phyloP scores from a whole-genome alignment of 2,329 filamentous ascomycete species.

The Colletotrichum trifolii region DNA sequence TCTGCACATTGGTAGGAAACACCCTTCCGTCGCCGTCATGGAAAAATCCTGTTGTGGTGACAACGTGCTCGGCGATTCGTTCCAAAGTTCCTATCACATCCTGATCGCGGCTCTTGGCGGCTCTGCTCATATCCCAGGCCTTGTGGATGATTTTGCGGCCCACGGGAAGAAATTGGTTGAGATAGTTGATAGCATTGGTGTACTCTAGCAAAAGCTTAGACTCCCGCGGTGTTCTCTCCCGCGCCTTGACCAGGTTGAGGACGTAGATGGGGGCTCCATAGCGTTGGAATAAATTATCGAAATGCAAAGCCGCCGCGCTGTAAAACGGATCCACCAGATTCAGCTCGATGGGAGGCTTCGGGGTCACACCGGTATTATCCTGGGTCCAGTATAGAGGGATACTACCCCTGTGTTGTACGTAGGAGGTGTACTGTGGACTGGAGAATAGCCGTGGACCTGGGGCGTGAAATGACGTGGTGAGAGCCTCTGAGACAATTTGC shows the following conservation, averaged over 20 bases:
- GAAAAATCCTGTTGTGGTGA: constrained; percentile 91
- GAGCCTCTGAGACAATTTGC: constrained; percentile 94
- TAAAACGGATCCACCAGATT: constrained; percentile 98
- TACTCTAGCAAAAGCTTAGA: constrained; percentile 91
- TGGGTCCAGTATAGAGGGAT: constrained; percentile 98
- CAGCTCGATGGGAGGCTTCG: constrained; percentile 95
- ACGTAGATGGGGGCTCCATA: constrained; percentile 95
- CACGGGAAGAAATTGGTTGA: constrained; percentile 90
- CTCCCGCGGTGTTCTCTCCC: constrained; percentile 89
- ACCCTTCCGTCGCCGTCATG: constrained; percentile 84
- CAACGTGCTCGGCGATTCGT: constrained; percentile 86
- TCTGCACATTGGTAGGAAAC: constrained; percentile 78
- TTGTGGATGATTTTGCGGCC: constrained; percentile 92
- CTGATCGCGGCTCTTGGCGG: constrained; percentile 89
- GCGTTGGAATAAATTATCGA: constrained; percentile 91
- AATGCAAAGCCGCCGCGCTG: constrained; percentile 90
- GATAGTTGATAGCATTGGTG: constrained; percentile 86
- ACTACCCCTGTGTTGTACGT: constrained; percentile 95
- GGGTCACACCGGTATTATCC: constrained; percentile 92
- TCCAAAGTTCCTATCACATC: constrained; percentile 96
- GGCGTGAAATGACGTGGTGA: constrained; percentile 95
- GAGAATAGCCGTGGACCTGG: constrained; percentile 87
- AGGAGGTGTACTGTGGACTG: constrained; percentile 93
- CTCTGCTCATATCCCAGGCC: constrained; percentile 98
- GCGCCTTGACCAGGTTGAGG: constrained; percentile 88